Evolutionary conservation across 768 basidiomycete species (phyloP).

Genomic region (Podaxis sp.): DNA sequence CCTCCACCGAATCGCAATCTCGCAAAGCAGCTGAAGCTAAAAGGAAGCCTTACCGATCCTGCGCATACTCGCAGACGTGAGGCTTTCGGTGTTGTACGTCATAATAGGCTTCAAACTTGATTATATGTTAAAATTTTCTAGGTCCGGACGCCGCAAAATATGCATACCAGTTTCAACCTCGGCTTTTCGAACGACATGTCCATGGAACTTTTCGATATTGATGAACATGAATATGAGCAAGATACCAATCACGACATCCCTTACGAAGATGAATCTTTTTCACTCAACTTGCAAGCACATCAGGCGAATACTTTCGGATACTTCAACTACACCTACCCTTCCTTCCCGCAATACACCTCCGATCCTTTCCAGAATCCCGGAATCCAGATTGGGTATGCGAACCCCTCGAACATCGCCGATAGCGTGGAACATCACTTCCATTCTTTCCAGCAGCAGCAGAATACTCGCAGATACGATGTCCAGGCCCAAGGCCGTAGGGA

Average conservation of each 20-base stretch:
- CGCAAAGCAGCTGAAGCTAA: slow-evolving; percentile 54
- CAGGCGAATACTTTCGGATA: slow-evolving; percentile 34
- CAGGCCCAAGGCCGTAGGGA: not conserved
- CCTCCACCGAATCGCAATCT: slow-evolving; percentile 67
- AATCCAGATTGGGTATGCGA: slow-evolving; percentile 21
- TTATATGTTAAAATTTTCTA: slow-evolving; percentile 18
- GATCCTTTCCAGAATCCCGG: slow-evolving; percentile 40
- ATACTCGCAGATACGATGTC: not conserved
- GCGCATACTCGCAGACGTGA: slow-evolving; percentile 49
- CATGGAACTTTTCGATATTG: slow-evolving; percentile 68
- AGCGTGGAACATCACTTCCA: slow-evolving; percentile 44
- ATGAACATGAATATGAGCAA: slow-evolving; percentile 59
- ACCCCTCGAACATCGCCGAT: slow-evolving; percentile 35
- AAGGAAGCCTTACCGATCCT: slow-evolving; percentile 74
- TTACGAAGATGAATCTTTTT: slow-evolving; percentile 36
- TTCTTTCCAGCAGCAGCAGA: slow-evolving; percentile 27
- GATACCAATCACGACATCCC: slow-evolving; percentile 32
- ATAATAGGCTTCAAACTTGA: slow-evolving; percentile 19
- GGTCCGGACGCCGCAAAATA: slow-evolving; percentile 31
- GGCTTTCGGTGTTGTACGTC: slow-evolving; percentile 37
- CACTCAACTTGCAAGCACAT: slow-evolving; percentile 30
- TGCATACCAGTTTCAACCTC: slow-evolving; percentile 30
- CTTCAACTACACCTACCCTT: slow-evolving; percentile 25
- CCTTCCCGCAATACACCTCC: slow-evolving; percentile 24
- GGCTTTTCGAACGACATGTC: slow-evolving; percentile 41